Conservation (phyloP, 176 grass and related monocot genomes). For the Echinochloa phyllopogon region DNA sequence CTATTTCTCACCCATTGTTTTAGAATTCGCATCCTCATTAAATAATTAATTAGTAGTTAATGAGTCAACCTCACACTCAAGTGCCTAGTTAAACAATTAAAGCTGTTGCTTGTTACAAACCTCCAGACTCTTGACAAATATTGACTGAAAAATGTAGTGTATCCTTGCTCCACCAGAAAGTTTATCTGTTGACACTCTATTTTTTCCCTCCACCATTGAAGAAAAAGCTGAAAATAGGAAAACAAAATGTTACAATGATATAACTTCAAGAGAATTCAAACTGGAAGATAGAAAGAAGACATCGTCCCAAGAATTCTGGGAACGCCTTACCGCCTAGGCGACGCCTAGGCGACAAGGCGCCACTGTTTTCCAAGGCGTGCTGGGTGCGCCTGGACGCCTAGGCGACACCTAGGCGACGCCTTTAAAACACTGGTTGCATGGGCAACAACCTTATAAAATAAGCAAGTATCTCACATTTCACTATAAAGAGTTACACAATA, state of each 20-base stretch:
- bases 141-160: conserved; percentile 99
- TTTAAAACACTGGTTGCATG: too few species aligned
- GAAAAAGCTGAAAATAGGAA: conserved; percentile 77
- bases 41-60: neutral
- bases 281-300: neutral
- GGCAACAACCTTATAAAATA: neutral
- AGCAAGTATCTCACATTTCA: conserved; percentile 24
- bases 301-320: too few species aligned
- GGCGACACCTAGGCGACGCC: too few species aligned
- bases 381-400: too few species aligned
- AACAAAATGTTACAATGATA: conserved; percentile 41
- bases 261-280: conserved; percentile 28
- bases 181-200: conserved; percentile 81
- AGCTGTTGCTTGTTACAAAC: conserved; percentile 49
- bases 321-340: too few species aligned
- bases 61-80: neutral
- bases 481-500: conserved; percentile 5
- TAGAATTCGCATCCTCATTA: neutral
- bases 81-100: conserved; percentile 32
- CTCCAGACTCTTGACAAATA: conserved; percentile 95
- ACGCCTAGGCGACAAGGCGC: too few species aligned
- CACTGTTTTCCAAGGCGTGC: too few species aligned
- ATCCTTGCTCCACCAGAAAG: conserved; percentile 97
- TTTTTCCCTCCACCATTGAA: conserved; percentile 92
- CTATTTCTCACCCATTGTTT: neutral